Percentiles rank a stretch among this genome's conserved stretches.
phyloP scores from a whole-genome alignment of 139 green algal species.

The Yamagishiella unicocca region DNA sequence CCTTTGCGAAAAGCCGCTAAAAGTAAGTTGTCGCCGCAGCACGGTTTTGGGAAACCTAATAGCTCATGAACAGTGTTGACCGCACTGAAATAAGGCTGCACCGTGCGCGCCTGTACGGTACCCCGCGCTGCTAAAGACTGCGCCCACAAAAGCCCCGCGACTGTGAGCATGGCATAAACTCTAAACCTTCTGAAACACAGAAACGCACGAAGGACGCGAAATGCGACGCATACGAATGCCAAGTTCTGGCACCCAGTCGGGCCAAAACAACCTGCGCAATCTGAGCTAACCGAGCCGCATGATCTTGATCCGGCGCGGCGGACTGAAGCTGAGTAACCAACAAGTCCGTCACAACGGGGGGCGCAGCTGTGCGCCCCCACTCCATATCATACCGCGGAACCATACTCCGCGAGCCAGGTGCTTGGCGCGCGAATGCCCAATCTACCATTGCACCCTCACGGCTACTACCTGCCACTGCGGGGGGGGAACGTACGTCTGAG shows the following conservation, averaged over 20 bases:
- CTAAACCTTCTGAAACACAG: neutral
- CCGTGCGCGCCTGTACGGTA: neutral
- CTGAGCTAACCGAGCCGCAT: neutral
- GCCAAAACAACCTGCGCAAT: neutral
- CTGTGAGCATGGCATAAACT: neutral
- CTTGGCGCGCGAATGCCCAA: neutral
- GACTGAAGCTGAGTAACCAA: neutral
- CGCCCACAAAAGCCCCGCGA: neutral
- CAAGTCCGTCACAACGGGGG: neutral
- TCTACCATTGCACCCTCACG: slow-evolving; percentile 9
- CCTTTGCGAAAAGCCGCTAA: neutral
- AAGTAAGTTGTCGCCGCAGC: neutral
- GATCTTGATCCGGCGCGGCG: too few relatives aligned
- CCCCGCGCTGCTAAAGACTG: slow-evolving; percentile 3
- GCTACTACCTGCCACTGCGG: neutral
- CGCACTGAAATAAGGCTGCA: slow-evolving; percentile 32
- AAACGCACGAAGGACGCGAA: slow-evolving; percentile 24
- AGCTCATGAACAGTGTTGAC: slow-evolving; percentile 31
- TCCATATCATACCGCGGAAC: neutral
- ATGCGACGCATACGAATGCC: neutral
- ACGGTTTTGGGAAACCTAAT: slow-evolving; percentile 20
- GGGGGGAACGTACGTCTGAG: neutral
- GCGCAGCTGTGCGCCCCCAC: neutral
- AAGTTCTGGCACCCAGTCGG: neutral
- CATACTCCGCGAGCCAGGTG: too few relatives aligned